Evolutionary conservation across 345 rosid species (phyloP), one percentile per base, ranked within the genome.

Genomic region (Acer yangbiense): DNA sequence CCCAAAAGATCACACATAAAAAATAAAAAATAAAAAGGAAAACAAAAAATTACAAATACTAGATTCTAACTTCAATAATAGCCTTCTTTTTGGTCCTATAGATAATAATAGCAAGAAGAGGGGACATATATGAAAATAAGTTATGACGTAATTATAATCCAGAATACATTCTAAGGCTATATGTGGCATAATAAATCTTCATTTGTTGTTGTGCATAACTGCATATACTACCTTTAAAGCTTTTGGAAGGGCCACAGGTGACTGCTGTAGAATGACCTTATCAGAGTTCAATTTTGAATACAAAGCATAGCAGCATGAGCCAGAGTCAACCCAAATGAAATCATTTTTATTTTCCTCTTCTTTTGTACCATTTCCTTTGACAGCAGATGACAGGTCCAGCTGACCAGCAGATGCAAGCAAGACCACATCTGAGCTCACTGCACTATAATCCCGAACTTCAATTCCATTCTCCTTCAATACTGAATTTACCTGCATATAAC

Each of bases 211-310:
- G 41, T 57, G 60, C 64, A 35, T 35, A 35, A 35, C 39, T 35
- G 39, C 6, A 55, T 52, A 52, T 14, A 84, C 21, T 78, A 96
- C 99, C 98, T 96, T 96, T 55, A 96, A 64, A 75, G 99, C 98
- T 89, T 96, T 96, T 57, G 98, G 79, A 70, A 96, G 97, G 63
- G 99, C 93, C 77, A 92, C 41, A 21, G 99, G 98, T n/a, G 99
- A 96, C 46, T 89, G 93, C 84, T 86, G 93, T 78, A 88, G 66
- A 54, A 90, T 85, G 76, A 96, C 91, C 87, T 83, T 90, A 73
- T 88, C 87, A 17, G 88, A 77, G 73, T 91, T 87, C 78, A 96
- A 76, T 78, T 92, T 90, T n/a, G 97, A 86, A 86, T 90, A 92
- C 81, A 96, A 85, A 41, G 94, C 98, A 87, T 86, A 96, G 85